Conservation (phyloP, 2,329 filamentous ascomycete species). For the Alternaria ventricosa region DNA sequence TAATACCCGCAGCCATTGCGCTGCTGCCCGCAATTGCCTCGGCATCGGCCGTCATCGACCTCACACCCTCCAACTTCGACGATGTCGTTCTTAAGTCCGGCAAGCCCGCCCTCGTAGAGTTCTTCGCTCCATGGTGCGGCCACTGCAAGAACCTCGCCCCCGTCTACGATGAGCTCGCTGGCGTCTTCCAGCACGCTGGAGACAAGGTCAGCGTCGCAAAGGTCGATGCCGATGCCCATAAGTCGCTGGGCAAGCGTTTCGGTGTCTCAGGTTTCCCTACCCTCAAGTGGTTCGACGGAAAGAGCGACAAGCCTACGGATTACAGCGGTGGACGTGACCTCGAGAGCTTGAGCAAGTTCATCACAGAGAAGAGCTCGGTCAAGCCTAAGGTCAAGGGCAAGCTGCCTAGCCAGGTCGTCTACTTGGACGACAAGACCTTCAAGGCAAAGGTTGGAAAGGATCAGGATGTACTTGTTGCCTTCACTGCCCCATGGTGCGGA, state of each 20-base stretch:
- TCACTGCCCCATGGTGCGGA: constrained; percentile 98
- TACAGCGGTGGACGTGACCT: constrained; percentile 88
- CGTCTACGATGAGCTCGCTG: constrained; percentile 88
- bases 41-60: constrained; percentile 85
- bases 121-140: constrained; percentile 98
- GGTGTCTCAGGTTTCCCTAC: constrained; percentile 95
- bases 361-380: constrained; percentile 84
- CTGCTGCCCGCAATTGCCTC: constrained; percentile 54
- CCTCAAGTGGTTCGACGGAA: constrained; percentile 96
- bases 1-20: constrained; percentile 42
- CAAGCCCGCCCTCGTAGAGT: constrained; percentile 95
- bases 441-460: constrained; percentile 78
- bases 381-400: constrained; percentile 78
- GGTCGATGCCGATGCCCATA: constrained; percentile 92
- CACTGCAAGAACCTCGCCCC: constrained; percentile 99
- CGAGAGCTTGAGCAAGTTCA: constrained; percentile 80
- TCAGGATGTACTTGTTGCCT: constrained; percentile 91
- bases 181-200: constrained; percentile 74
- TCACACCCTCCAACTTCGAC: constrained; percentile 92
- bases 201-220: constrained; percentile 87
- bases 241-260: constrained; percentile 81
- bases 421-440: constrained; percentile 82
- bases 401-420: constrained; percentile 75
- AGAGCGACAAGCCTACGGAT: constrained; percentile 82
- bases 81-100: constrained; percentile 85